Percentiles rank a stretch among this genome's conserved stretches.
Conservation (phyloP, 1,284 basidiomycete genomes). For the Kwoniella shivajii region DNA sequence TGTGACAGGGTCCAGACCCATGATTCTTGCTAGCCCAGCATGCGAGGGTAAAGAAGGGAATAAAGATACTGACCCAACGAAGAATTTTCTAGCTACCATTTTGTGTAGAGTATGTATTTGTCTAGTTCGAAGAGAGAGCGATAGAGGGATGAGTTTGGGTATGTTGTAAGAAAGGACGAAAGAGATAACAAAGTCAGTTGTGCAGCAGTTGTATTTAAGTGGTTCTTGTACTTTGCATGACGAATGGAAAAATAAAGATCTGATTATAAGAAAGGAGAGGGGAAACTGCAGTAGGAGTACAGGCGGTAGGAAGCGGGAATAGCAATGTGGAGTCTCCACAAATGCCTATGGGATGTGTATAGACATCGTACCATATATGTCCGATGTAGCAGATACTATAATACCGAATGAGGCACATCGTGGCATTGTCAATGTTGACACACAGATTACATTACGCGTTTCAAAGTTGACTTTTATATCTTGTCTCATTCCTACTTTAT, state of each 20-base stretch:
- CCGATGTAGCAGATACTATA: no score
- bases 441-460: no score
- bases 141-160: neutral
- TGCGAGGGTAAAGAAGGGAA: no score
- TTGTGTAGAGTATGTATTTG: conserved; percentile 19
- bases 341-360: conserved; percentile 1
- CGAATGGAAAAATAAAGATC: neutral
- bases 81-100: conserved; percentile 49
- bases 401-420: conserved; percentile 5
- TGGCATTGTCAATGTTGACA: neutral
- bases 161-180: neutral
- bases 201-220: neutral
- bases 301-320: neutral
- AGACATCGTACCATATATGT: neutral
- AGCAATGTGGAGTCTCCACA: neutral
- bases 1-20: no score
- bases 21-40: no score
- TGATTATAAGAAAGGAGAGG: neutral
- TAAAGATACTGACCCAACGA: conserved; percentile 43
- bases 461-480: no score
- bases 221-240: neutral
- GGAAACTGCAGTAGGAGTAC: neutral
- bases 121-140: neutral
- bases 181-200: neutral
- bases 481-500: no score